phyloP scores from a whole-genome alignment of 306 rosid genomes.

The Crataegus laevigata region DNA sequence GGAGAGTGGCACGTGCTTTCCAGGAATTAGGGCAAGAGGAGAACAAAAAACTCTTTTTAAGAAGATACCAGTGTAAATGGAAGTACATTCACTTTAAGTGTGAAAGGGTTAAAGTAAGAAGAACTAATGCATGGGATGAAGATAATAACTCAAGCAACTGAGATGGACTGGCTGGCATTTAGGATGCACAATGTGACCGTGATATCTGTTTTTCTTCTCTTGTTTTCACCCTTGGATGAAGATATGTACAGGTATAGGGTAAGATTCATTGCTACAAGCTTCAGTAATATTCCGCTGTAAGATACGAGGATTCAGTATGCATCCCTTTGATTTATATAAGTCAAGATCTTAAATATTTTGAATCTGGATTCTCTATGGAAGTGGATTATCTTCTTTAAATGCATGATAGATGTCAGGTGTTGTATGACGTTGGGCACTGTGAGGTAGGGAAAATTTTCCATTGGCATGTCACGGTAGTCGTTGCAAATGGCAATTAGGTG shows the following conservation, averaged over 20 bases:
- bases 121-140: constrained; percentile 35
- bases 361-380: not conserved
- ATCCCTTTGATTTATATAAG: not conserved
- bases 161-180: constrained; percentile 6
- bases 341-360: not conserved
- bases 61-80: constrained; percentile 68
- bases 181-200: not conserved
- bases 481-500: too few relatives aligned
- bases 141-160: constrained; percentile 24
- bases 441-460: too few relatives aligned
- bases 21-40: constrained; percentile 57
- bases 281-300: not conserved
- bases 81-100: constrained; percentile 78
- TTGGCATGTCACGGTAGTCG: too few relatives aligned
- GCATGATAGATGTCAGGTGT: too few relatives aligned
- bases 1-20: constrained; percentile 60
- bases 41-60: constrained; percentile 44
- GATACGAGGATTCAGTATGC: not conserved
- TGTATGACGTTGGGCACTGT: too few relatives aligned
- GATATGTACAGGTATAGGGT: not conserved
- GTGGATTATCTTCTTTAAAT: not conserved
- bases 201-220: not conserved
- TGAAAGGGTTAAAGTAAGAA: constrained; percentile 68
- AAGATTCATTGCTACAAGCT: not conserved
- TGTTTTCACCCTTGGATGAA: not conserved